Conservation (phyloP, 169 alveolate species). For the Plasmodium fragile region DNA sequence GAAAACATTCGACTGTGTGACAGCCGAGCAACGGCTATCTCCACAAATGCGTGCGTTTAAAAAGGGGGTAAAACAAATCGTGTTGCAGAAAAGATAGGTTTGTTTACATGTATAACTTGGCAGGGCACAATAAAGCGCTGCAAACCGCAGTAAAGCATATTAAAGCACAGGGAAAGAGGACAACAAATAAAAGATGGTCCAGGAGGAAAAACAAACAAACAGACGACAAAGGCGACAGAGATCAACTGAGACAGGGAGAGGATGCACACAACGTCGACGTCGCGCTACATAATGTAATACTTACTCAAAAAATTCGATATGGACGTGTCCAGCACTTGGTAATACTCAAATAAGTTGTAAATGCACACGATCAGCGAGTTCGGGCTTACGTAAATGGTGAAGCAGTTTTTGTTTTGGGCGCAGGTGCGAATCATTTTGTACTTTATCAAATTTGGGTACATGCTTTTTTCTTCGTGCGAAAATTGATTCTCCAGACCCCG, state of each 20-base stretch:
- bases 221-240: neutral
- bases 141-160: neutral
- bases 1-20: neutral
- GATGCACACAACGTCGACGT: neutral
- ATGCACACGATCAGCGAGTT: constrained; percentile 67
- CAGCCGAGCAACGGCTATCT: neutral
- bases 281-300: constrained; percentile 34
- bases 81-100: neutral
- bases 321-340: constrained; percentile 8
- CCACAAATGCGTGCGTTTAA: neutral
- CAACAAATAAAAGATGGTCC: neutral
- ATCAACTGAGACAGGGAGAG: neutral
- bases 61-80: neutral
- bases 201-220: neutral
- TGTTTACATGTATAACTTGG: neutral
- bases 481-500: constrained; percentile 22
- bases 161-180: neutral
- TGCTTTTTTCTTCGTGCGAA: constrained; percentile 35
- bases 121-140: neutral
- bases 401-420: constrained; percentile 15
- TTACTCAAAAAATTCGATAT: constrained; percentile 58
- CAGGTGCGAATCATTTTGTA: constrained; percentile 40
- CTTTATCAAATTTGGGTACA: constrained; percentile 29
- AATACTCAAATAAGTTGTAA: constrained; percentile 47
- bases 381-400: constrained; percentile 48